These are phyloP conservation scores for Xylaria arbuscula DNA, from an alignment of 2,329 filamentous ascomycete species.

Conservation along the genomic window DNA sequence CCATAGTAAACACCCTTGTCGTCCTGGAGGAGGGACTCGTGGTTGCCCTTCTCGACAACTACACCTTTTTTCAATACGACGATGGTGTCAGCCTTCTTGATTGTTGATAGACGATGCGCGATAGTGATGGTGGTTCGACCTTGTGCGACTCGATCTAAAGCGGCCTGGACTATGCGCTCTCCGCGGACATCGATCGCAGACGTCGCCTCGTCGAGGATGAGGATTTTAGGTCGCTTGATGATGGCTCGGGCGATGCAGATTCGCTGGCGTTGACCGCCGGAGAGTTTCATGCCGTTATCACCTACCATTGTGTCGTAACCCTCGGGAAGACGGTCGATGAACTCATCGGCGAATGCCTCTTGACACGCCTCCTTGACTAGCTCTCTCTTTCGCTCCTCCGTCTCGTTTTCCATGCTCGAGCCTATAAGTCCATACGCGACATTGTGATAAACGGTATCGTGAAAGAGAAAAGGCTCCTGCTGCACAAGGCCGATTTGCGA, in stretches of 20 bases:
- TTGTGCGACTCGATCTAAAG: constrained; percentile 69
- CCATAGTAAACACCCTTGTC: constrained; percentile 73
- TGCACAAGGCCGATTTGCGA: constrained; percentile 73
- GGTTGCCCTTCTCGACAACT: constrained; percentile 79
- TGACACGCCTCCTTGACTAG: constrained; percentile 72
- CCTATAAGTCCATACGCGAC: constrained; percentile 69
- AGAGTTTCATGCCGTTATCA: constrained; percentile 80
- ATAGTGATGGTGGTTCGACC: constrained; percentile 78
- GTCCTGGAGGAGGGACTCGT: constrained; percentile 73
- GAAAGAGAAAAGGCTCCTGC: constrained; percentile 76
- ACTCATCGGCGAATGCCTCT: constrained; percentile 76
- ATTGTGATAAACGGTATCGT: constrained; percentile 72
- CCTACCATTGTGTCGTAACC: constrained; percentile 80
- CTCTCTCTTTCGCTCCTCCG: constrained; percentile 65
- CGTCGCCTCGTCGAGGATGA: constrained; percentile 83
- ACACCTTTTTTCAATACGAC: constrained; percentile 78
- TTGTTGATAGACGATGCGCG: constrained; percentile 79
- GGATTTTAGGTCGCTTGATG: constrained; percentile 74
- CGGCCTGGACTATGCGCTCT: constrained; percentile 71
- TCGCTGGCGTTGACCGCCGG: constrained; percentile 87
- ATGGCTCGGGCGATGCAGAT: constrained; percentile 82
- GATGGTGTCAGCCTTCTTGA: constrained; percentile 82
- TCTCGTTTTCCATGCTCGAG: constrained; percentile 62
- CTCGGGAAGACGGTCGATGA: constrained; percentile 71
- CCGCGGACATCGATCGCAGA: constrained; percentile 69